Evolutionary conservation across 2,329 filamentous ascomycete species (phyloP).

Genomic region (Colletotrichum spinosum): DNA sequence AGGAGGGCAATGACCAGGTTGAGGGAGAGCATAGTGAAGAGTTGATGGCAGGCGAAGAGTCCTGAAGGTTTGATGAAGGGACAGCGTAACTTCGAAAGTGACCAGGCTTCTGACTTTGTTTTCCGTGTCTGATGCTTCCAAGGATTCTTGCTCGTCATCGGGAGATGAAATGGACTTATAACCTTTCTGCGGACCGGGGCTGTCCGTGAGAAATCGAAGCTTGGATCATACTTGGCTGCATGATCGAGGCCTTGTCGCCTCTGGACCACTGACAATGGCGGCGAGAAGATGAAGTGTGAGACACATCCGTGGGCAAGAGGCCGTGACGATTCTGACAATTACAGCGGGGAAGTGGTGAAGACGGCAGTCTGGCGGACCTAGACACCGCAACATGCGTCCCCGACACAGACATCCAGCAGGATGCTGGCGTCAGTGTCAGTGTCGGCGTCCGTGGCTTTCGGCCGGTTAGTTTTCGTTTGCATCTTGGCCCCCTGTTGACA

Average conservation of each 20-base stretch:
- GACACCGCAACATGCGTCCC: conserved; percentile 24
- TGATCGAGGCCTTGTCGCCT: not conserved
- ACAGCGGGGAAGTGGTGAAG: not conserved
- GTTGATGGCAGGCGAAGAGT: conserved; percentile 18
- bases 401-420: conserved; percentile 8
- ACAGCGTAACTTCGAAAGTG: conserved; percentile 15
- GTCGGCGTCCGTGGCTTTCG: conserved; percentile 11
- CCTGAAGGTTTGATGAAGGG: conserved; percentile 18
- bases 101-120: conserved; percentile 31
- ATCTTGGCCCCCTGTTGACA: conserved; percentile 6
- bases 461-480: conserved; percentile 5
- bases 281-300: conserved; percentile 14
- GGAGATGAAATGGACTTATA: conserved; percentile 35
- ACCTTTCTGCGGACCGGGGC: conserved; percentile 13
- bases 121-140: conserved; percentile 32
- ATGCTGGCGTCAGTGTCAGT: conserved; percentile 1
- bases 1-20: conserved; percentile 27
- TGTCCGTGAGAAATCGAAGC: conserved; percentile 8
- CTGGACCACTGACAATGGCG: conserved; percentile 4
- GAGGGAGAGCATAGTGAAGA: conserved; percentile 22
- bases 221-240: not conserved
- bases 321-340: not conserved
- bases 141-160: not conserved
- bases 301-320: conserved; percentile 11
- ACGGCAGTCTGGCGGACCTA: not conserved